Evolutionary conservation across 306 rosid species (phyloP), one percentile per base, ranked within the genome.

Genomic region (Boehmeria nivea): DNA sequence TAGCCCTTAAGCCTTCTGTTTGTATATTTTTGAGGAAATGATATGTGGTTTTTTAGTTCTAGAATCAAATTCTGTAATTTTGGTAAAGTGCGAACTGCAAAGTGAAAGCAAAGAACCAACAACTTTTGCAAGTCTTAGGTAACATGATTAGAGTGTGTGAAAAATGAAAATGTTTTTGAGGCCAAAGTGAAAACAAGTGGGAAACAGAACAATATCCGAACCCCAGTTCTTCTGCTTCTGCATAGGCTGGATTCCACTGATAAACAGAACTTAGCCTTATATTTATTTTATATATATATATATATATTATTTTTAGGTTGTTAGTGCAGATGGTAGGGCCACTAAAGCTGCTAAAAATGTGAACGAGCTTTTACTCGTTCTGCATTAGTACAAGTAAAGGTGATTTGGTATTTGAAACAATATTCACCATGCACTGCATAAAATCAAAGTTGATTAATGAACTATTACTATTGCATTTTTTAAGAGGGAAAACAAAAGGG

Each of bases 311-410:
- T 15, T 33, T 7, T 16, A 1, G 18, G 5, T 47, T 43, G 54
- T 57, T 67, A 66, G 60, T 67, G 6, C 25, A 56, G 64, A 65
- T 70, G 53, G 58, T 62, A 12, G 27, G 21, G 27, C 22, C 43
- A 14, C 51, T 48, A 63, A 46, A 36, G 45, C 7, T 72, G 59
- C 60, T 33, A 60, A 43, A 75, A 75, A 67, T 61, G 81, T 61
- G 64, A 66, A 47, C 42, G 2, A 59, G 0, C 37, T 54, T 33
- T 64, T 31, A 34, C 25, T 34, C 12, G 8, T 13, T 3, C 14
- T 22, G 19, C 42, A 28, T n/a, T 16, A 15, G 19, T 47, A 13
- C 2, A 23, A 47, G 71, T 0, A 19, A 60, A 62, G 4, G 1
- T 6, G 14, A 7, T 1, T 10, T 40, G 44, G 43, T 7, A 27